phyloP scores from a whole-genome alignment of 108 stramenopile species.

The Cyclostephanos tholiformis region DNA sequence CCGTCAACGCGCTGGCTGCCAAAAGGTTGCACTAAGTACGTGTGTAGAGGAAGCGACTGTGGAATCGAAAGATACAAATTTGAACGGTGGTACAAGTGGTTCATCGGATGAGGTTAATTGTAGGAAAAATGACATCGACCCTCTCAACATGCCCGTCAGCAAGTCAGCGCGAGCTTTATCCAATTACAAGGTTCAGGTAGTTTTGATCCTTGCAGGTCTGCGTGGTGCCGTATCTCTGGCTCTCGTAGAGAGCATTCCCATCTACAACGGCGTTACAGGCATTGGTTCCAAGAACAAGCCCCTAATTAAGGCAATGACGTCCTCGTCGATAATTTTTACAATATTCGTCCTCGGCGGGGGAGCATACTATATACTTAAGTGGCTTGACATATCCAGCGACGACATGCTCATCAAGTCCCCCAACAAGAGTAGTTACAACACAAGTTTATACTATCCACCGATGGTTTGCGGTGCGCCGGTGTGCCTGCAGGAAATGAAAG shows the following conservation, averaged over 20 bases:
- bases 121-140: slow-evolving; percentile 21
- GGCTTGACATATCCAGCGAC: slow-evolving; percentile 51
- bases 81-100: neutral
- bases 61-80: no score
- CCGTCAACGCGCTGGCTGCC: slow-evolving; percentile 41
- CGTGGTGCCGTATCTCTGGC: slow-evolving; percentile 91
- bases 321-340: slow-evolving; percentile 79
- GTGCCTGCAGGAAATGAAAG: neutral
- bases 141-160: slow-evolving; percentile 39
- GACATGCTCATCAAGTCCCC: slow-evolving; percentile 46
- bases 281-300: slow-evolving; percentile 75
- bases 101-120: neutral
- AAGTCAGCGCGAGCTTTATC: slow-evolving; percentile 48
- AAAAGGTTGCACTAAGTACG: neutral
- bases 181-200: slow-evolving; percentile 63
- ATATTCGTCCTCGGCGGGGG: slow-evolving; percentile 81
- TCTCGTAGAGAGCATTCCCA: slow-evolving; percentile 84
- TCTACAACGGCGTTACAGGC: slow-evolving; percentile 75
- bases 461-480: neutral
- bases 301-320: slow-evolving; percentile 84
- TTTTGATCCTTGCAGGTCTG: slow-evolving; percentile 79
- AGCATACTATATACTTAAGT: slow-evolving; percentile 67
- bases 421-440: neutral
- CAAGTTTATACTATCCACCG: slow-evolving; percentile 2
- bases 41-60: neutral